A percentile compares a stretch with the other conserved stretches of the same genome.
Evolutionary conservation across 192 early-diverging fungal species (phyloP).

Genomic region (Phycomyces blakesleeanus): DNA sequence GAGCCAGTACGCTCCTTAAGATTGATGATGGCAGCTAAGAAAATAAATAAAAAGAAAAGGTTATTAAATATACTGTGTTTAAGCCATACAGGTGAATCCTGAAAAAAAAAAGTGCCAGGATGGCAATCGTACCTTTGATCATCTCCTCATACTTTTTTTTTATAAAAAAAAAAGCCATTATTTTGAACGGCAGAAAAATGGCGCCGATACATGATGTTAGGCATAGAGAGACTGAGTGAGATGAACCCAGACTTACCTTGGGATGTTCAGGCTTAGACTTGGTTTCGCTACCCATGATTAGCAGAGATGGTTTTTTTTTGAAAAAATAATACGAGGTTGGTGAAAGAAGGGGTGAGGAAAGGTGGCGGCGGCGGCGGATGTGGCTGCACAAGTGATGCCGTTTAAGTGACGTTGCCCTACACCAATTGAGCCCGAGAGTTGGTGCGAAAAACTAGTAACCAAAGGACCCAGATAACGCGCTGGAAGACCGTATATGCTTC

Average conservation of each 20-base stretch:
- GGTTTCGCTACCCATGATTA: not conserved
- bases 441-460: too few relatives aligned
- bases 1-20: conserved; percentile 72
- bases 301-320: not conserved
- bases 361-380: too few relatives aligned
- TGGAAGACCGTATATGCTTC: too few relatives aligned
- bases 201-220: not conserved
- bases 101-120: not conserved
- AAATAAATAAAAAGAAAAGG: not conserved
- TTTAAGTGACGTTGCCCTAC: too few relatives aligned
- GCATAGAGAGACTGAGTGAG: not conserved
- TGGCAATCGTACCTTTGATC: conserved; percentile 23
- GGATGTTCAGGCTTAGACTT: conserved; percentile 28
- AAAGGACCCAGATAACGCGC: too few relatives aligned
- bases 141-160: conserved; percentile 39
- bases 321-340: not conserved
- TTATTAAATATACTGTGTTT: not conserved
- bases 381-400: too few relatives aligned
- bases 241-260: conserved; percentile 14
- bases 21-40: conserved; percentile 43
- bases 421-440: too few relatives aligned
- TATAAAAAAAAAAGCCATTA: conserved; percentile 8
- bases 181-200: conserved; percentile 1
- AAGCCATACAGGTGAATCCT: not conserved
- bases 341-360: too few relatives aligned